Conservation (phyloP, 1,284 basidiomycete genomes). For the Ganoderma leucocontextum region DNA sequence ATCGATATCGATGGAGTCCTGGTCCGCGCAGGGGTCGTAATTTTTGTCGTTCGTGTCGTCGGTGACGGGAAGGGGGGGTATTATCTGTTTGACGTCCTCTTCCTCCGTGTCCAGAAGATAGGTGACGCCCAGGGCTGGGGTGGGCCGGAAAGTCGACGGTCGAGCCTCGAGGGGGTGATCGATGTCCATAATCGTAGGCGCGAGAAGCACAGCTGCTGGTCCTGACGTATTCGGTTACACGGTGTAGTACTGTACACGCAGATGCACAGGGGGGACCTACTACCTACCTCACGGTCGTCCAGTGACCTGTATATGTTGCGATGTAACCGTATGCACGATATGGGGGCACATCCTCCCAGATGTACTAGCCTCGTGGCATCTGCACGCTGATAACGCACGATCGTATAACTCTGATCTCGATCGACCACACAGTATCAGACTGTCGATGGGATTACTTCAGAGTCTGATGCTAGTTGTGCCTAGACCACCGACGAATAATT, state of each 20-base stretch:
- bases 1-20: background rate
- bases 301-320: background rate
- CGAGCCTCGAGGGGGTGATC: background rate
- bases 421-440: background rate
- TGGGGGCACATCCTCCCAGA: background rate
- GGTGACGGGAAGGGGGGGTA: background rate
- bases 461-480: too few relatives aligned
- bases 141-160: background rate
- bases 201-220: background rate
- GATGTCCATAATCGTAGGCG: background rate
- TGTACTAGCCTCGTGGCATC: background rate
- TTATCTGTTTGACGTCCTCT: background rate
- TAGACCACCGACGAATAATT: background rate
- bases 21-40: background rate
- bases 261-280: background rate
- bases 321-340: background rate
- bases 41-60: background rate
- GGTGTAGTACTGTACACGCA: background rate
- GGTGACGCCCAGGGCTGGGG: background rate
- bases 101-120: background rate
- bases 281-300: background rate
- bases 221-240: background rate
- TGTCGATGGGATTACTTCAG: too few relatives aligned
- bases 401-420: conserved; percentile 1
- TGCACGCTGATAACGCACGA: background rate